Percentiles rank a stretch among this genome's conserved stretches.
These are phyloP conservation scores for Dactylellina drechsleri DNA, from an alignment of 2,329 filamentous ascomycete genomes.

Conservation along the genomic window DNA sequence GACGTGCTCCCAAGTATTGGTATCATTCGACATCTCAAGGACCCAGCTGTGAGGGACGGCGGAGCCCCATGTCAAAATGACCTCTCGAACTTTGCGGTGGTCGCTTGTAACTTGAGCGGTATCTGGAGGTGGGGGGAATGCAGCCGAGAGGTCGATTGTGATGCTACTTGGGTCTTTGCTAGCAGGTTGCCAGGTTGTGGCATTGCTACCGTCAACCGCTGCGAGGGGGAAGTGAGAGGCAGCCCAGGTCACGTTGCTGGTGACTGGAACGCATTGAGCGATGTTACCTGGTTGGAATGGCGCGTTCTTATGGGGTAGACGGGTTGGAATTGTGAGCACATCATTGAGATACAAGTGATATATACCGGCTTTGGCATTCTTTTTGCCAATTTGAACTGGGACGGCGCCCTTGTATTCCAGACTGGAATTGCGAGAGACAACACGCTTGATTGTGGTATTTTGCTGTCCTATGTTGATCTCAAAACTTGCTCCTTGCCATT, in stretches of 20 bases:
- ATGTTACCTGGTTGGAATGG: constrained; percentile 70
- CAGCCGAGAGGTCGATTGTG: constrained; percentile 72
- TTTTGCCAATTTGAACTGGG: constrained; percentile 66
- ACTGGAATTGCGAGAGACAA: constrained; percentile 56
- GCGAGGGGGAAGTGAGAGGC: constrained; percentile 76
- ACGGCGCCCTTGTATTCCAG: constrained; percentile 47
- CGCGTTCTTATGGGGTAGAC: constrained; percentile 67
- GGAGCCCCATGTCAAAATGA: constrained; percentile 59
- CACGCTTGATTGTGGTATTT: constrained; percentile 71
- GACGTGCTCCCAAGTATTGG: constrained; percentile 61
- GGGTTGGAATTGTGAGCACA: constrained; percentile 69
- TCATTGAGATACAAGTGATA: constrained; percentile 66
- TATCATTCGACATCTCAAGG: constrained; percentile 59
- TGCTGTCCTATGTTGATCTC: constrained; percentile 56
- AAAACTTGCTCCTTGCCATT: constrained; percentile 58
- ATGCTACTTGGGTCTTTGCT: constrained; percentile 67
- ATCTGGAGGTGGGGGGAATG: constrained; percentile 61
- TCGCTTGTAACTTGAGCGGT: constrained; percentile 66
- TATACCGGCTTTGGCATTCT: constrained; percentile 60
- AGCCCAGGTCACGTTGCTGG: constrained; percentile 65
- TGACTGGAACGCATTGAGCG: constrained; percentile 71
- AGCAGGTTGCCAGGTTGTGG: constrained; percentile 74
- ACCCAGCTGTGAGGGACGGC: constrained; percentile 56
- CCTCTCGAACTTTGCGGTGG: constrained; percentile 69
- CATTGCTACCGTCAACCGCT: constrained; percentile 73